Evolutionary conservation across 306 rosid species (phyloP).

Genomic region (Vigna radiata): DNA sequence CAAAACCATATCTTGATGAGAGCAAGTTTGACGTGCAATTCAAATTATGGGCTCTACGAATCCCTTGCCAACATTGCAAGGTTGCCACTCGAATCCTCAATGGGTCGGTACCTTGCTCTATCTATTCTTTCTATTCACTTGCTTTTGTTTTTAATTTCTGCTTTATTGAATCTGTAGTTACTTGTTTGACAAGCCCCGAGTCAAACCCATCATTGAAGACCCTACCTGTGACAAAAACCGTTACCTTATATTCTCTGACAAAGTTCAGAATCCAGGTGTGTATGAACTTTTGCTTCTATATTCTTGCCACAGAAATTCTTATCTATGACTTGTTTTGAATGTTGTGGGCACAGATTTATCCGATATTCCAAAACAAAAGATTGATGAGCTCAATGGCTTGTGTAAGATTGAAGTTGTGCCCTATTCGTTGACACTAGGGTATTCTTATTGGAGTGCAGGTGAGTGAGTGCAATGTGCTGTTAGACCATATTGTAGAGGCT

Average conservation of each 20-base stretch:
- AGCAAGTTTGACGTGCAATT: constrained; percentile 72
- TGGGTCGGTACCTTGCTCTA: constrained; percentile 55
- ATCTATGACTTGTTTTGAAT: constrained; percentile 30
- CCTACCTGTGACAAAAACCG: constrained; percentile 73
- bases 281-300: neutral
- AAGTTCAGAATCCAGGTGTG: constrained; percentile 67
- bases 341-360: constrained; percentile 63
- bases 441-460: constrained; percentile 96
- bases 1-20: constrained; percentile 47
- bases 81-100: constrained; percentile 73
- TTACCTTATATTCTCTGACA: constrained; percentile 74
- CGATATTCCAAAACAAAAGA: constrained; percentile 67
- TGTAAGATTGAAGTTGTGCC: constrained; percentile 85
- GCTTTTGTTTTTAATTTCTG: neutral
- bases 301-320: constrained; percentile 15
- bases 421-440: constrained; percentile 78
- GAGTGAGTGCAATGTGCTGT: constrained; percentile 38
- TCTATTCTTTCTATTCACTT: neutral
- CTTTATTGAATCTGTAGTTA: constrained; percentile 53
- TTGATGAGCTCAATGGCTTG: constrained; percentile 67
- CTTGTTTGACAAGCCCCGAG: constrained; percentile 82
- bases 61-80: constrained; percentile 87
- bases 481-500: constrained; percentile 6
- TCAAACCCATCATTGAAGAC: constrained; percentile 85
- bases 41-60: constrained; percentile 80